A percentile compares a stretch with the other conserved stretches of the same genome.
Conservation (phyloP, 805 yeast genomes). For the Lachancea meyersii region DNA sequence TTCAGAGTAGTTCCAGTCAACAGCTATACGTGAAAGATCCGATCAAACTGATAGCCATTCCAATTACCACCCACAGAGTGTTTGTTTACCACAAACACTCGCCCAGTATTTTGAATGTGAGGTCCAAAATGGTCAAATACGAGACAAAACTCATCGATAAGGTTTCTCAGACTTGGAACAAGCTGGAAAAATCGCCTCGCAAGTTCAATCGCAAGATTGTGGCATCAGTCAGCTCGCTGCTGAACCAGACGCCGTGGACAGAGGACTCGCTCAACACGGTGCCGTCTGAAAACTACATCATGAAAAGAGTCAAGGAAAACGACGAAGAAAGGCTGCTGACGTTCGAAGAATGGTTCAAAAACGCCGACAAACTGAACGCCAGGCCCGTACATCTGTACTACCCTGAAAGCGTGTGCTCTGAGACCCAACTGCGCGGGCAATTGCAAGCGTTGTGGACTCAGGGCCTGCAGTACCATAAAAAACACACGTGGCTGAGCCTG, state of each 20-base stretch:
- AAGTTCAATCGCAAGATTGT: slow-evolving; percentile 57
- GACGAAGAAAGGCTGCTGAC: slow-evolving; percentile 16
- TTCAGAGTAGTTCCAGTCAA: slow-evolving; percentile 5
- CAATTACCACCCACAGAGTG: slow-evolving; percentile 56
- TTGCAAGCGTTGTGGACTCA: slow-evolving; percentile 38
- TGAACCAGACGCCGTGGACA: slow-evolving; percentile 69
- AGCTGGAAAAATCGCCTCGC: slow-evolving; percentile 48
- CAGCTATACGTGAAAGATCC: slow-evolving; percentile 32
- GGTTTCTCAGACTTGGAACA: slow-evolving; percentile 58
- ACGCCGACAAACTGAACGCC: slow-evolving; percentile 11
- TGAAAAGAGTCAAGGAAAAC: slow-evolving; percentile 26
- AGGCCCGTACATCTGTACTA: slow-evolving; percentile 43
- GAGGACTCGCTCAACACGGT: slow-evolving; percentile 70
- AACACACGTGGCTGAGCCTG: slow-evolving; percentile 47
- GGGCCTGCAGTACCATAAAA: slow-evolving; percentile 49
- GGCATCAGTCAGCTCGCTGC: slow-evolving; percentile 41
- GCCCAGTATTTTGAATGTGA: slow-evolving; percentile 27
- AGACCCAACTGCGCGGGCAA: slow-evolving; percentile 32
- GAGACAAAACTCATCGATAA: slow-evolving; percentile 44
- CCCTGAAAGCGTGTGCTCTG: slow-evolving; percentile 38
- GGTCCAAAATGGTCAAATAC: slow-evolving; percentile 33
- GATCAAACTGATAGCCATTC: slow-evolving; percentile 63
- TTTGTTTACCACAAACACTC: slow-evolving; percentile 66
- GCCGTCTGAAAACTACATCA: slow-evolving; percentile 60
- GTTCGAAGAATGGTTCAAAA: slow-evolving; percentile 14